Base-by-base conservation (phyloP, 208 protist genomes). In the Plasmodiophora brassicae region DNA sequence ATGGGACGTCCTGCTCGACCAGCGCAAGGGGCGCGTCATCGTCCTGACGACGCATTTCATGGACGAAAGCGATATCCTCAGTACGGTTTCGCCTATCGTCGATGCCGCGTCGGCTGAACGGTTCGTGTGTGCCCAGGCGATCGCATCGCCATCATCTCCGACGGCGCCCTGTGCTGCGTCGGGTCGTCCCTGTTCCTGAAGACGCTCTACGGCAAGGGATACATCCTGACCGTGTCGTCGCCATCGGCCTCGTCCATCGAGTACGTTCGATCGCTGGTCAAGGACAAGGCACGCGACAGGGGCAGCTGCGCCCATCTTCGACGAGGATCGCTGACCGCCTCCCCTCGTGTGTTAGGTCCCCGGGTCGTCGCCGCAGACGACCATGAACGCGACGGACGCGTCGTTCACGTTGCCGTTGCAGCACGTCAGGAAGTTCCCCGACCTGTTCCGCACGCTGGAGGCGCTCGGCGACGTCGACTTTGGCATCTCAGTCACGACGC, bases 11-110 rank as follows among this genome's bases (percentile, higher is more conserved):
- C 45, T 91, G 14, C 10, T 83, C 41, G 25, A 5, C 28, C 0
- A 35, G 0, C 39, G 53, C 43, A 43, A 38, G 10, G 35, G 39
- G n/a, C 87, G 88, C 35, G 50, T 39, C 8, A 84, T 91, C 38
- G 86, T 92, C 45, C 60, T 92, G 32, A 89, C 90, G n/a, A 91
- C 91, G 41, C 90, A 92, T 71, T 87, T 86, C 45, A 90, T 91
- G 87, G 88, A 89, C 86, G 89, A 92, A 88, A 65, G 85, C 14
- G 90, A 90, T 35, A 1, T 86, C n/a, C 89, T 91, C n/a, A n/a
- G n/a, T n/a, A n/a, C 25, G 50, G n/a, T n/a, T n/a, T n/a, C n/a
- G n/a, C n/a, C n/a, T n/a, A n/a, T n/a, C n/a, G n/a, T n/a, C n/a
- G n/a, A n/a, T n/a, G n/a, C n/a, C n/a, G n/a, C n/a, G n/a, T n/a